Evolutionary conservation across 2,329 filamentous ascomycete species (phyloP).

Genomic region (Aspergillus ruber): DNA sequence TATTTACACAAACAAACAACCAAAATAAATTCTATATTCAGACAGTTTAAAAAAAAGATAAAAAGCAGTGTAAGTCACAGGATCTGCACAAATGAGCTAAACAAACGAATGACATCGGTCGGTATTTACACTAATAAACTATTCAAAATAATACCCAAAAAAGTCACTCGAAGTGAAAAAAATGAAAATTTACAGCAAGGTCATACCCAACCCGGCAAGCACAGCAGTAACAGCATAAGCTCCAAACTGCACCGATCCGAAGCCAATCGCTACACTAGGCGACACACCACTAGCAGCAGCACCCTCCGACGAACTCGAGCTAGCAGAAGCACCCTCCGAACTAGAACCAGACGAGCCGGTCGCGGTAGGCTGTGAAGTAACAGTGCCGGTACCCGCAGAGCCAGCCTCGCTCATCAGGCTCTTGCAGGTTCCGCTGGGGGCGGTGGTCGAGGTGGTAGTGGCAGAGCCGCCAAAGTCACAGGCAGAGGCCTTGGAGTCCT

Average conservation of each 20-base stretch:
- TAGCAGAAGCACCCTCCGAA: constrained; percentile 6
- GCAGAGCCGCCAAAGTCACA: constrained; percentile 41
- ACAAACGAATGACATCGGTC: not conserved
- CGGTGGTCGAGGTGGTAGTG: constrained; percentile 27
- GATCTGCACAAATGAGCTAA: too few relatives aligned
- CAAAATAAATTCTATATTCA: too few relatives aligned
- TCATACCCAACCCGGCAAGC: constrained; percentile 34
- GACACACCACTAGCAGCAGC: constrained; percentile 13
- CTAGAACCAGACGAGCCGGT: constrained; percentile 6
- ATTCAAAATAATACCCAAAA: too few relatives aligned
- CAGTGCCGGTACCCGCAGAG: constrained; percentile 31
- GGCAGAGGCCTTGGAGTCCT: constrained; percentile 30
- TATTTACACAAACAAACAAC: too few relatives aligned
- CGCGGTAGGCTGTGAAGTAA: constrained; percentile 29
- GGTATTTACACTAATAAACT: not conserved
- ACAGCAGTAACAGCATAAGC: constrained; percentile 29
- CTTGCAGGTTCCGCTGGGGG: constrained; percentile 31
- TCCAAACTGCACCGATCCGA: constrained; percentile 29
- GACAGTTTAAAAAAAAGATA: too few relatives aligned
- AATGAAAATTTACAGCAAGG: constrained; percentile 27
- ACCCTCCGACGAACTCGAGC: not conserved
- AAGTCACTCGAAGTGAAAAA: too few relatives aligned
- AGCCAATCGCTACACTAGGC: constrained; percentile 19
- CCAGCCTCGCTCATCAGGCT: constrained; percentile 36
- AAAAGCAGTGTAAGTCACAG: too few relatives aligned